Conservation (phyloP, 352 stramenopile genomes). For the Peronospora belbahrii region DNA sequence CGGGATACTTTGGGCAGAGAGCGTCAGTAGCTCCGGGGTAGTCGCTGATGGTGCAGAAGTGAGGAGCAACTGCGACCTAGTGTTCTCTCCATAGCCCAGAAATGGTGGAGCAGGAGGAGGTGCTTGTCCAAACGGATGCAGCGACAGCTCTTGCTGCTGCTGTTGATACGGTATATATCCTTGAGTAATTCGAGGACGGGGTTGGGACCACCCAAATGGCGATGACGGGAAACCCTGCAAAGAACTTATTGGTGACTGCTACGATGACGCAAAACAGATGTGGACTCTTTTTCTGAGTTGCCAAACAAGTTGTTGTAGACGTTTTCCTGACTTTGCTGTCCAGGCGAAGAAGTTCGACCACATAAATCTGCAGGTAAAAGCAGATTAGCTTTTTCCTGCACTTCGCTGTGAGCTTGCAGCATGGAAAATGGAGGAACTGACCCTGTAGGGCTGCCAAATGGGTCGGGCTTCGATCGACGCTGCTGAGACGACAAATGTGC, state of each 20-base stretch:
- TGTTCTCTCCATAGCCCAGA: conserved; percentile 47
- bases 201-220: conserved; percentile 11
- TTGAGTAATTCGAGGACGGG: conserved; percentile 12
- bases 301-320: conserved; percentile 44
- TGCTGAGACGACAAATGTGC: not conserved
- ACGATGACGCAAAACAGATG: conserved; percentile 8
- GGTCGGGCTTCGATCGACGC: conserved; percentile 24
- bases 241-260: conserved; percentile 38
- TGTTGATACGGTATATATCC: conserved; percentile 19
- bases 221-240: conserved; percentile 31
- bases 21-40: conserved; percentile 8
- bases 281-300: conserved; percentile 14
- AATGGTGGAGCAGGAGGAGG: conserved; percentile 63
- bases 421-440: conserved; percentile 26
- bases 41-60: conserved; percentile 3
- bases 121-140: conserved; percentile 29
- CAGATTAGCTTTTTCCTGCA: conserved; percentile 14
- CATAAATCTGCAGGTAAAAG: conserved; percentile 34
- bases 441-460: conserved; percentile 22
- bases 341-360: conserved; percentile 23
- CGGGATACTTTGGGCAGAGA: conserved; percentile 12
- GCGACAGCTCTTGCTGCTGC: conserved; percentile 12
- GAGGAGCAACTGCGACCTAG: conserved; percentile 39
- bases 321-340: conserved; percentile 23
- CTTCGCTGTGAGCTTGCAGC: conserved; percentile 11